These are phyloP conservation scores for Halophytophthora polymorphica DNA, from an alignment of 352 stramenopile genomes.

Conservation along the genomic window DNA sequence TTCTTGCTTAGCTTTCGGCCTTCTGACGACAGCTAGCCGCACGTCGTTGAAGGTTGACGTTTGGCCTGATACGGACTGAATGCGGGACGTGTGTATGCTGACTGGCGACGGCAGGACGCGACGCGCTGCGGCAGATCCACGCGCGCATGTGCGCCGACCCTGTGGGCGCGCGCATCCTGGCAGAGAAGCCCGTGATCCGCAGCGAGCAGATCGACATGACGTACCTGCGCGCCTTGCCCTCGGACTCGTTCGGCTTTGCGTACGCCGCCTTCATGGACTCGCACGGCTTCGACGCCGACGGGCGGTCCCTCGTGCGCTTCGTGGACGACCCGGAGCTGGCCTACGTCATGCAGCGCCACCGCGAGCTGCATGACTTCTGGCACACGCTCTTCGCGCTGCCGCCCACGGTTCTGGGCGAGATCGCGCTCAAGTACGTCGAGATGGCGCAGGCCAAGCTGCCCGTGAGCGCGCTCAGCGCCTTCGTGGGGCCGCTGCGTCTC, in stretches of 20 bases:
- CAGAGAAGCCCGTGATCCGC: slow-evolving; percentile 83
- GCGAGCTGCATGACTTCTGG: slow-evolving; percentile 96
- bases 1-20: too few species aligned
- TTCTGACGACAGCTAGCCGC: not conserved
- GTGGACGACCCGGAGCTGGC: slow-evolving; percentile 93
- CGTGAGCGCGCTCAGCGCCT: slow-evolving; percentile 90
- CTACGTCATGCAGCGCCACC: slow-evolving; percentile 96
- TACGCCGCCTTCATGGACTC: slow-evolving; percentile 91
- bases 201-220: slow-evolving; percentile 73
- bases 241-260: slow-evolving; percentile 84
- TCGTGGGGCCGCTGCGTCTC: slow-evolving; percentile 88
- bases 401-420: slow-evolving; percentile 94
- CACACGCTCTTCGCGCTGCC: slow-evolving; percentile 94
- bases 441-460: slow-evolving; percentile 95
- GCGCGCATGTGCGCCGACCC: slow-evolving; percentile 85
- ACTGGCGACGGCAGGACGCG: slow-evolving; percentile 23
- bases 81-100: not conserved
- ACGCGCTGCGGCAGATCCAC: slow-evolving; percentile 86
- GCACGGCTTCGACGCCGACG: slow-evolving; percentile 91
- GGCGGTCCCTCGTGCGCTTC: slow-evolving; percentile 77
- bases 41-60: not conserved
- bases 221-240: slow-evolving; percentile 60
- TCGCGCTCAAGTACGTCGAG: slow-evolving; percentile 97
- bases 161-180: slow-evolving; percentile 85
- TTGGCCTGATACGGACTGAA: too few species aligned